Conservation (phyloP, 169 alveolate genomes). For the Plasmodium inui region DNA sequence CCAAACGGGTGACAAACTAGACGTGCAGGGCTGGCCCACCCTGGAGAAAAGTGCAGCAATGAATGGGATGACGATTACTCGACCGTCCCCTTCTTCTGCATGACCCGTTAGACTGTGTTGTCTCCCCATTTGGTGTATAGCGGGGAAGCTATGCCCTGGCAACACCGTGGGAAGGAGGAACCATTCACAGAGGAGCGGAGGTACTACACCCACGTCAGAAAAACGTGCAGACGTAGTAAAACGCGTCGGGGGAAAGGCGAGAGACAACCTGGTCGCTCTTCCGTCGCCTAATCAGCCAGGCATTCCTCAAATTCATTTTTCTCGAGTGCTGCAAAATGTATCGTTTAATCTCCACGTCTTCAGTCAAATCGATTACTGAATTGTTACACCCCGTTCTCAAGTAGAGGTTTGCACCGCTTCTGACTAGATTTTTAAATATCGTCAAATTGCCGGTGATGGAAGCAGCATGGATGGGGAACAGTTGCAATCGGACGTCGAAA, state of each 20-base stretch:
- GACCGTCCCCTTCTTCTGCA: no score
- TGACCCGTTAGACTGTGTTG: no score
- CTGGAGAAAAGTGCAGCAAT: no score
- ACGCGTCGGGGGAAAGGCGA: constrained; percentile 42
- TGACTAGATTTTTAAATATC: constrained; percentile 26
- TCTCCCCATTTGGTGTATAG: no score
- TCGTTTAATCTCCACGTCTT: constrained; percentile 16
- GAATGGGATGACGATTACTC: no score
- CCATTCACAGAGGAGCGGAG: no score
- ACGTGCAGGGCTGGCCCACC: no score
- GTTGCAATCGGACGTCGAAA: constrained; percentile 54
- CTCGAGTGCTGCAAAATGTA: constrained; percentile 17
- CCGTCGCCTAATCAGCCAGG: constrained; percentile 31
- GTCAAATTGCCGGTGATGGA: constrained; percentile 46
- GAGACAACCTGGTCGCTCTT: constrained; percentile 11
- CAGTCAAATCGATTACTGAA: constrained; percentile 30
- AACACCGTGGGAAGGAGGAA: no score
- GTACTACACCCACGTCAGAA: no score
- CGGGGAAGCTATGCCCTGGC: no score
- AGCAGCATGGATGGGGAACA: constrained; percentile 75
- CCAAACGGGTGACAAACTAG: no score
- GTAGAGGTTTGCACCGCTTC: constrained; percentile 53
- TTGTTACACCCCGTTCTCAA: constrained; percentile 33
- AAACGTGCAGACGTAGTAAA: constrained; percentile 35
- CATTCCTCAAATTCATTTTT: constrained; percentile 60